Evolutionary conservation across 2,329 filamentous ascomycete species (phyloP).

Genomic region (Ophiocordyceps polyrhachis-furcata): DNA sequence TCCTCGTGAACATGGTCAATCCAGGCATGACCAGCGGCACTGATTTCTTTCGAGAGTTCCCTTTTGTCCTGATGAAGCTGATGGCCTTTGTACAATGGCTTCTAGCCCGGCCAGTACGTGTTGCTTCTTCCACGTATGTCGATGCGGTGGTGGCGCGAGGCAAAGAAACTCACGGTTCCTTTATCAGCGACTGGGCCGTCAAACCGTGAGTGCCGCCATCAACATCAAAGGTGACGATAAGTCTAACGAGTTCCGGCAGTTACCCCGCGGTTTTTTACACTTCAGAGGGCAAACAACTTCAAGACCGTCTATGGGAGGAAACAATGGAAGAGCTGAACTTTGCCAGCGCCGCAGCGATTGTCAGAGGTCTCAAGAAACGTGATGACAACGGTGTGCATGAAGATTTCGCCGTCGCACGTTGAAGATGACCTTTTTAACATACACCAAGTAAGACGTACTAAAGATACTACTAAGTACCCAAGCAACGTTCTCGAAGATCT

Average conservation of each 20-base stretch:
- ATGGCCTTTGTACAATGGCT: background rate
- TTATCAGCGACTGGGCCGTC: background rate
- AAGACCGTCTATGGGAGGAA: background rate
- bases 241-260: background rate
- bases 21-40: background rate
- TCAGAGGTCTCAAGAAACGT: background rate
- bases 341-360: background rate
- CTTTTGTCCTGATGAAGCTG: background rate
- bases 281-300: background rate
- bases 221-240: background rate
- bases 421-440: too few species aligned
- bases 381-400: background rate
- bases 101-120: background rate
- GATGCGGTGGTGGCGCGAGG: background rate
- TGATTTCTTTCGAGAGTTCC: background rate
- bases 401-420: too few species aligned
- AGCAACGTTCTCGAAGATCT: too few species aligned
- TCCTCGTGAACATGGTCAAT: background rate
- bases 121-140: background rate
- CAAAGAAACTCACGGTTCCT: background rate
- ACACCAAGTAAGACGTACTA: too few species aligned
- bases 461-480: too few species aligned
- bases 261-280: background rate
- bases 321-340: background rate
- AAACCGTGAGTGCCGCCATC: background rate